Conservation (phyloP, 768 basidiomycete genomes). For the Amanita rimosa region DNA sequence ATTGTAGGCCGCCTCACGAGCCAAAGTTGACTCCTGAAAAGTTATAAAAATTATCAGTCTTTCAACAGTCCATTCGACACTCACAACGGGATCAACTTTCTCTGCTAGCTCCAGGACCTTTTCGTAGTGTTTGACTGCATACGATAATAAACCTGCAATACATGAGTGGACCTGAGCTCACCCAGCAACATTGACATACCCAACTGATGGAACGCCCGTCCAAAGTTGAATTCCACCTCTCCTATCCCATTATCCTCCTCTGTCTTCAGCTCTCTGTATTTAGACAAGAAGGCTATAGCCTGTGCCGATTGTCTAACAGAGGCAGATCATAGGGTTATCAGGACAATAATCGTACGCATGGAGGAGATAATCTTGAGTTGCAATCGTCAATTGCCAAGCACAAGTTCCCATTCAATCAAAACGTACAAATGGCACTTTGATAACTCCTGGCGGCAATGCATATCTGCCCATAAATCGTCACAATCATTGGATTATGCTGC, state of each 20-base stretch:
- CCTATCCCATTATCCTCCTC: conserved; percentile 30
- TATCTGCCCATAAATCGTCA: conserved; percentile 73
- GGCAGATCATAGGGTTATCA: conserved; percentile 76
- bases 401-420: background rate
- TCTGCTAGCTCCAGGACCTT: conserved; percentile 57
- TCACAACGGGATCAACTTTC: conserved; percentile 11
- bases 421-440: conserved; percentile 84
- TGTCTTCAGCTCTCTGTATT: conserved; percentile 61
- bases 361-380: conserved; percentile 64
- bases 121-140: conserved; percentile 82
- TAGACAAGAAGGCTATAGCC: conserved; percentile 77
- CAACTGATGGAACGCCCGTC: conserved; percentile 85
- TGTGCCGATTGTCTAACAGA: conserved; percentile 73
- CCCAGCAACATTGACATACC: conserved; percentile 29
- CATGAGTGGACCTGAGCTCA: background rate
- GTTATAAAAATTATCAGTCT: background rate
- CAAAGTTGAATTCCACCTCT: conserved; percentile 93
- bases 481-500: conserved; percentile 58
- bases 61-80: background rate
- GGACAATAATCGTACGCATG: conserved; percentile 81
- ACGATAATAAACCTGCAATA: conserved; percentile 57
- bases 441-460: conserved; percentile 80
- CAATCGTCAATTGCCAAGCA: background rate
- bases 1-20: conserved; percentile 80
- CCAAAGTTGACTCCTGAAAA: conserved; percentile 36